Evolutionary conservation across 1,284 basidiomycete species (phyloP).

Genomic region (Trichosporon sp.): DNA sequence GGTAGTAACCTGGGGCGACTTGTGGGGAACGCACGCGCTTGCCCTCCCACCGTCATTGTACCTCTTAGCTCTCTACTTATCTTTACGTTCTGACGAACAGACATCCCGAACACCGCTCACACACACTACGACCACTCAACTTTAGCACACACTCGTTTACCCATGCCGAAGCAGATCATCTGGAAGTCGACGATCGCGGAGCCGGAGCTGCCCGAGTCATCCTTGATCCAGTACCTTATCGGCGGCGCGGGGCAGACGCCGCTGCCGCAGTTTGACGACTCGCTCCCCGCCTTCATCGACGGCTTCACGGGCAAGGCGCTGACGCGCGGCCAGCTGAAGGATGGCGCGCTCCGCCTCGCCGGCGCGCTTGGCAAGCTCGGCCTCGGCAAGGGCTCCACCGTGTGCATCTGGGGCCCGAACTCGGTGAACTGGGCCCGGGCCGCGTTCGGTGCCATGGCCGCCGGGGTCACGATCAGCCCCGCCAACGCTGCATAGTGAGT

Average conservation of each 20-base stretch:
- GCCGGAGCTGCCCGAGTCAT: slow-evolving; percentile 7
- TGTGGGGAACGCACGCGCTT: neutral
- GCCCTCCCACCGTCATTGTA: neutral
- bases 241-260: slow-evolving; percentile 10
- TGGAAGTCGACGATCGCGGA: neutral
- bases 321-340: slow-evolving; percentile 58
- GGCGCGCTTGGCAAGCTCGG: slow-evolving; percentile 53
- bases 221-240: slow-evolving; percentile 13
- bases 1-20: neutral
- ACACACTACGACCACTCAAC: neutral
- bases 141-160: slow-evolving; percentile 1
- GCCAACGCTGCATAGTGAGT: slow-evolving; percentile 46
- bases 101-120: neutral
- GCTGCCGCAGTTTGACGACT: slow-evolving; percentile 34
- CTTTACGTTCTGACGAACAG: neutral
- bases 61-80: neutral
- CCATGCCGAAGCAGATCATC: neutral
- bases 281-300: slow-evolving; percentile 56
- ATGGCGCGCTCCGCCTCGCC: slow-evolving; percentile 58
- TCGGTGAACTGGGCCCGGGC: slow-evolving; percentile 61
- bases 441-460: slow-evolving; percentile 55
- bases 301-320: slow-evolving; percentile 58
- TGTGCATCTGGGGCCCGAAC: slow-evolving; percentile 53
- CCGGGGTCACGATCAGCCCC: slow-evolving; percentile 34
- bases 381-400: slow-evolving; percentile 34